phyloP scores from a whole-genome alignment of 164 flowering plant genomes.

The Houttuynia cordata region DNA sequence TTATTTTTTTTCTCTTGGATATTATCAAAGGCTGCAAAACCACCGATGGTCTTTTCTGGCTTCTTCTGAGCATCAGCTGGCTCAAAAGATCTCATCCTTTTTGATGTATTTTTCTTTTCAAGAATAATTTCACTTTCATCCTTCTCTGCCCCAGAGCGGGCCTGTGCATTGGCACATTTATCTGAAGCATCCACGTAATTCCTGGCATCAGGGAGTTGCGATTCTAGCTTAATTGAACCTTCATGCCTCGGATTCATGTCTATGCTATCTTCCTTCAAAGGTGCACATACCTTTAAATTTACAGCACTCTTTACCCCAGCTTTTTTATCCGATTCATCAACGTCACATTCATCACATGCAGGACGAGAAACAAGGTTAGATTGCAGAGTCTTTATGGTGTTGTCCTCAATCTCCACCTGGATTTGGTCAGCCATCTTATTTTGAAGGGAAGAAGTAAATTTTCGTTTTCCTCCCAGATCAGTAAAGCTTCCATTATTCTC shows the following conservation, averaged over 20 bases:
- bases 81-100: constrained; percentile 9
- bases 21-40: constrained; percentile 5
- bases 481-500: constrained; percentile 4
- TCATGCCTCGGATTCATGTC: constrained; percentile 5
- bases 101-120: constrained; percentile 20
- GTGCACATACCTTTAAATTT: constrained; percentile 11
- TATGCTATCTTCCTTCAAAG: neutral
- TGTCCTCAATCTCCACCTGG: constrained; percentile 4
- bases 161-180: neutral
- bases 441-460: constrained; percentile 2
- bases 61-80: constrained; percentile 8
- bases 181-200: constrained; percentile 2
- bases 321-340: constrained; percentile 3
- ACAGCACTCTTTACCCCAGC: constrained; percentile 10
- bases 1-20: constrained; percentile 7
- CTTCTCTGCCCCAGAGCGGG: neutral
- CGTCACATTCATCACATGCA: constrained; percentile 6
- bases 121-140: constrained; percentile 10
- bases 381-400: neutral
- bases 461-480: constrained; percentile 2
- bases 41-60: constrained; percentile 11
- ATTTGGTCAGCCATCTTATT: constrained; percentile 5
- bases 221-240: constrained; percentile 6
- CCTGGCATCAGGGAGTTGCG: constrained; percentile 1
- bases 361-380: constrained; percentile 2